A percentile compares a stretch with the other conserved stretches of the same genome.
Evolutionary conservation across 805 yeast genomes (phyloP).

Genomic region (Yarrowia sp.): DNA sequence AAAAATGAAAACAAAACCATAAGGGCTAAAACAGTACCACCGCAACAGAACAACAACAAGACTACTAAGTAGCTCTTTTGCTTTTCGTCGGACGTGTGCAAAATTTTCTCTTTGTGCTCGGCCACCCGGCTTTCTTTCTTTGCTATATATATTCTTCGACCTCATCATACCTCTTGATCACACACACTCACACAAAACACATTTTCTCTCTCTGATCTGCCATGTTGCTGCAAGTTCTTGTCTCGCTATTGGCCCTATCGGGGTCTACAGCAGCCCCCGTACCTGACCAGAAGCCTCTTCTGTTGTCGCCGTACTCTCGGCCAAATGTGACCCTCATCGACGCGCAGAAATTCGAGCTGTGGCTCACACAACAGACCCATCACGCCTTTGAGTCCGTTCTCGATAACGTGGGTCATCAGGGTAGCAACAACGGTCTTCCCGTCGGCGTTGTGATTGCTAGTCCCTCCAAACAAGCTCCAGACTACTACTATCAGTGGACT

Average conservation of each 20-base stretch:
- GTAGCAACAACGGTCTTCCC: not conserved
- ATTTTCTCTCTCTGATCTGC: not conserved
- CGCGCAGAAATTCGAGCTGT: not conserved
- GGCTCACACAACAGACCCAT: not conserved
- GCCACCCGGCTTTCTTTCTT: too few relatives aligned
- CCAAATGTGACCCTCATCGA: slow-evolving; percentile 13
- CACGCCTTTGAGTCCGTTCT: slow-evolving; percentile 11
- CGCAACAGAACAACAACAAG: not conserved
- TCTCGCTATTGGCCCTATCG: not conserved
- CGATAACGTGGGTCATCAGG: not conserved
- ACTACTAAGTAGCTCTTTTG: not conserved
- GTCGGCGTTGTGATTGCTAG: slow-evolving; percentile 49
- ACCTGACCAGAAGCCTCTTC: not conserved
- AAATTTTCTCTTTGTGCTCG: not conserved
- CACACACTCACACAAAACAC: not conserved
- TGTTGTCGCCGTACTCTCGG: not conserved
- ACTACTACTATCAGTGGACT: slow-evolving; percentile 87
- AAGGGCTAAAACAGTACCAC: not conserved
- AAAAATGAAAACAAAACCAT: not conserved
- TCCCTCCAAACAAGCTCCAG: slow-evolving; percentile 66
- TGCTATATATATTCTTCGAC: too few relatives aligned
- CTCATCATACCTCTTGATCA: not conserved
- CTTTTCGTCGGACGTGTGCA: not conserved
- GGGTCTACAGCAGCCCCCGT: not conserved
- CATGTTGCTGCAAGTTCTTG: not conserved